Evolutionary conservation across 2,329 filamentous ascomycete species (phyloP).

Genomic region (Aspergillus caelatus): DNA sequence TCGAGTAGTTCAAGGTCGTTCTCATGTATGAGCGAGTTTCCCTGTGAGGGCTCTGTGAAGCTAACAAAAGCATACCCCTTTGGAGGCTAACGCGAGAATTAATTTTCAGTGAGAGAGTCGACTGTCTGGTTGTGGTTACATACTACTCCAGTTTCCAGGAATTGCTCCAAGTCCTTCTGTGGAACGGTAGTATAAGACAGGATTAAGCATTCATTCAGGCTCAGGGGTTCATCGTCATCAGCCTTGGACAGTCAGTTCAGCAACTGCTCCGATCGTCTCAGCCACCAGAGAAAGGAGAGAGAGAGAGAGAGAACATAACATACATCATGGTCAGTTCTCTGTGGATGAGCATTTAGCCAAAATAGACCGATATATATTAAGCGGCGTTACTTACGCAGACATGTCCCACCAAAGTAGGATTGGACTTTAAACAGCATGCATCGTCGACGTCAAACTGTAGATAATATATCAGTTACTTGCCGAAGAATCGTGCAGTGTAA

Average conservation of each 20-base stretch:
- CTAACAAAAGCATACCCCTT: conserved; percentile 55
- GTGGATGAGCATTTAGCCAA: not conserved
- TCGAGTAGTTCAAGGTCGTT: conserved; percentile 55
- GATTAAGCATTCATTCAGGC: conserved; percentile 37
- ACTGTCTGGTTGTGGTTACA: not conserved
- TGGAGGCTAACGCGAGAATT: conserved; percentile 43
- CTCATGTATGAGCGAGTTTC: conserved; percentile 46
- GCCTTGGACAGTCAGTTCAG: conserved; percentile 14
- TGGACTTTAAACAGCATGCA: conserved; percentile 23
- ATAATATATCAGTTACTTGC: not conserved
- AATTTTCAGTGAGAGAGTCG: conserved; percentile 7
- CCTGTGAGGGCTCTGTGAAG: conserved; percentile 40
- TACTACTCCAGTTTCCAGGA: conserved; percentile 26
- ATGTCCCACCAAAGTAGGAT: conserved; percentile 22
- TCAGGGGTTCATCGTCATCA: conserved; percentile 27
- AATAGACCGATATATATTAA: not conserved
- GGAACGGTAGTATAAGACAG: conserved; percentile 33
- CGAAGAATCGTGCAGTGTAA: not conserved
- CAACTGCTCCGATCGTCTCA: not conserved
- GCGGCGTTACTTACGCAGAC: conserved; percentile 19
- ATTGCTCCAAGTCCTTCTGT: conserved; percentile 29
- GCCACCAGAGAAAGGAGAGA: not conserved
- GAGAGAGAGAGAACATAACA: not conserved
- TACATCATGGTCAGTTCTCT: conserved; percentile 24
- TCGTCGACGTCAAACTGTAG: conserved; percentile 24